Percentiles rank a stretch among this genome's conserved stretches.
Conservation (phyloP, 768 basidiomycete genomes). For the Boletales sp. region DNA sequence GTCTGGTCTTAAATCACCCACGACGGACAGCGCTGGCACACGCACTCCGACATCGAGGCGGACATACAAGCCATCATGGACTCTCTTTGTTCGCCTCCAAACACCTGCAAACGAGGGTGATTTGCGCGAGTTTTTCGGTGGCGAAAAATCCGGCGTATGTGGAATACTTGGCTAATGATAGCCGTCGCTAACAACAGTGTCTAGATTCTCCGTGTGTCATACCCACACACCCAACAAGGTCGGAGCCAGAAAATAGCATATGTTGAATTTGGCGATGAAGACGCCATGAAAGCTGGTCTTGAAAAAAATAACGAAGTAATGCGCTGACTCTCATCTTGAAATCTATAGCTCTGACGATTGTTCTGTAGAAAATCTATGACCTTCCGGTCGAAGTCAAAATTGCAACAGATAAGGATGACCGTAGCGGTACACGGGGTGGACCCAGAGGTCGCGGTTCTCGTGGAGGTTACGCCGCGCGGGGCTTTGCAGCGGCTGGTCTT, state of each 20-base stretch:
- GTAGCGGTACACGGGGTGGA: constrained; percentile 43
- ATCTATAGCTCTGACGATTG: constrained; percentile 5
- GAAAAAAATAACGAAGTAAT: constrained; percentile 69
- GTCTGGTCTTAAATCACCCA: constrained; percentile 49
- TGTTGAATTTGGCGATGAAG: constrained; percentile 88
- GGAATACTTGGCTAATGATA: not conserved
- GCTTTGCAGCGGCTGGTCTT: constrained; percentile 68
- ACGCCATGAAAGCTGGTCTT: constrained; percentile 75
- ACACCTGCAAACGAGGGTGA: constrained; percentile 56
- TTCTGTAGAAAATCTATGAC: constrained; percentile 65
- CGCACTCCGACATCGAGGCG: constrained; percentile 70
- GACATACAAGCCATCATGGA: constrained; percentile 73
- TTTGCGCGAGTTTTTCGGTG: constrained; percentile 73
- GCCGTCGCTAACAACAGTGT: not conserved
- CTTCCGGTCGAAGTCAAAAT: constrained; percentile 62
- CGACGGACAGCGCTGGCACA: constrained; percentile 55
- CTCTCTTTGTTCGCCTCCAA: constrained; percentile 74
- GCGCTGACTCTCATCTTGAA: constrained; percentile 12
- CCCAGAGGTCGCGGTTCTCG: constrained; percentile 51
- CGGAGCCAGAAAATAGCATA: constrained; percentile 66
- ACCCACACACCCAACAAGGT: constrained; percentile 47
- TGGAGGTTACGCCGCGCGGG: constrained; percentile 54
- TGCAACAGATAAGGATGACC: constrained; percentile 56
- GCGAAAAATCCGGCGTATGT: constrained; percentile 64
- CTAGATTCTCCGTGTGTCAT: constrained; percentile 67